A percentile compares a stretch with the other conserved stretches of the same genome.
Conservation (phyloP, 2,329 filamentous ascomycete genomes). For the Cordyceps pruinosa region DNA sequence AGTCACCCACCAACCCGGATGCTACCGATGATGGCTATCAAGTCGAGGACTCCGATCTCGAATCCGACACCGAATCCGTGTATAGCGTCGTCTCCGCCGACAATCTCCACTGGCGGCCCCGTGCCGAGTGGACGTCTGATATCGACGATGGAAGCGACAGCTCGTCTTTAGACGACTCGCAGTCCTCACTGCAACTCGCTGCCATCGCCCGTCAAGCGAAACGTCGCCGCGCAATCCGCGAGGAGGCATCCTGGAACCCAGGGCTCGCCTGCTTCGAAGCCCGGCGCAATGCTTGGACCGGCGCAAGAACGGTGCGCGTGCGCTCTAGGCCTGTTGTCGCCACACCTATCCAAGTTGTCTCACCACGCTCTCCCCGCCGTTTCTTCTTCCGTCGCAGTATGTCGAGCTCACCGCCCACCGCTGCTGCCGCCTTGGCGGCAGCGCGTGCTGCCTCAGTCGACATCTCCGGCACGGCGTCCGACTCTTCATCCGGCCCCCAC, state of each 20-base stretch:
- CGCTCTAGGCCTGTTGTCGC: slow-evolving; percentile 42
- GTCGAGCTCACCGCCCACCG: slow-evolving; percentile 32
- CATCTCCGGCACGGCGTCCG: slow-evolving; percentile 28
- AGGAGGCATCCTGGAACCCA: slow-evolving; percentile 70
- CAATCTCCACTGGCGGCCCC: slow-evolving; percentile 39
- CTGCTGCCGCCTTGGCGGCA: slow-evolving; percentile 18
- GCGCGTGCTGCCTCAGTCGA: slow-evolving; percentile 20
- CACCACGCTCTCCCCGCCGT: slow-evolving; percentile 40
- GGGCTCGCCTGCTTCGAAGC: slow-evolving; percentile 75
- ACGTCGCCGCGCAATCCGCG: slow-evolving; percentile 49
- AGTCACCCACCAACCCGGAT: neutral
- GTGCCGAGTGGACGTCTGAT: slow-evolving; percentile 52
- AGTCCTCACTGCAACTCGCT: slow-evolving; percentile 32
- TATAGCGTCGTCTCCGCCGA: slow-evolving; percentile 55
- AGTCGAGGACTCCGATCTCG: slow-evolving; percentile 32
- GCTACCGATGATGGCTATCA: slow-evolving; percentile 27
- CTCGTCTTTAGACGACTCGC: slow-evolving; percentile 43
- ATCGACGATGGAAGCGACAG: slow-evolving; percentile 42
- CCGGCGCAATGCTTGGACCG: slow-evolving; percentile 78
- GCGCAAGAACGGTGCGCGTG: slow-evolving; percentile 56
- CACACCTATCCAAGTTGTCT: slow-evolving; percentile 29
- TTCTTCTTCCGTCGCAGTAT: slow-evolving; percentile 44
- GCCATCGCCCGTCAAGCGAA: slow-evolving; percentile 46
- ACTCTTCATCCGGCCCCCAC: slow-evolving; percentile 35
- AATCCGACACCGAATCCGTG: slow-evolving; percentile 40